Evolutionary conservation across 106 monocot genomes (phyloP), one percentile per base, ranked within the genome.

Genomic region (Dendrobium officinale): DNA sequence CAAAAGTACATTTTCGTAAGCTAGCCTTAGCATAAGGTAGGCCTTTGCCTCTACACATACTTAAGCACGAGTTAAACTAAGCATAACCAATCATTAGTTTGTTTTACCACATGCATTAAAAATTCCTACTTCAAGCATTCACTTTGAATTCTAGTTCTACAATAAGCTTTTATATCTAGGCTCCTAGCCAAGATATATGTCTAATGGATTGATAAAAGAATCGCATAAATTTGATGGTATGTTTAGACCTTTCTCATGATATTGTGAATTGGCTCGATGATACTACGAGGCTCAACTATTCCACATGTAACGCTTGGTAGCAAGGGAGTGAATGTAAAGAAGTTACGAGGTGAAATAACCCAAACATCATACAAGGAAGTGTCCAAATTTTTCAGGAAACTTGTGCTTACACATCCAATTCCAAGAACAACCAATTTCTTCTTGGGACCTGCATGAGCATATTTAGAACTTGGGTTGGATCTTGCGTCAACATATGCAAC

Each of bases 231-330:
- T 15, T 9, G 9, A 70, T 70, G 33, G 33, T 70, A 3, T 33
- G 33, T 33, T 70, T 13, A 22, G 75, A 90, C 95, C 95, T 89
- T 95, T 79, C 56, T 87, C 9, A 92, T 83, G 27, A 95, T 90
- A 22, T 89, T 95, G 8, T 92, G 90, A 56, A 95, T 81, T 9
- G 95, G 95, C 75, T 95, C 95, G 66, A 87, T 83, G 58, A 92
- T 88, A 48, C 95, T 95, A n/a, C 95, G 88, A 40, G 90, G 89
- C 79, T 95, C 92, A 4, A 95, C 89, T 9, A 92, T 92, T 75
- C 95, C 95, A 89, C 92, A 92, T n/a, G 95, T 92, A 67, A 95
- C 90, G 72, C 95, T 95, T 59, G 95, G 95, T 47, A 95, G 79
- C 45, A 95, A 78, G 55, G 95, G 95, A 20, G 95, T 95, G 80